phyloP scores from a whole-genome alignment of 176 grass and related monocot species.

The Stipa capillata region DNA sequence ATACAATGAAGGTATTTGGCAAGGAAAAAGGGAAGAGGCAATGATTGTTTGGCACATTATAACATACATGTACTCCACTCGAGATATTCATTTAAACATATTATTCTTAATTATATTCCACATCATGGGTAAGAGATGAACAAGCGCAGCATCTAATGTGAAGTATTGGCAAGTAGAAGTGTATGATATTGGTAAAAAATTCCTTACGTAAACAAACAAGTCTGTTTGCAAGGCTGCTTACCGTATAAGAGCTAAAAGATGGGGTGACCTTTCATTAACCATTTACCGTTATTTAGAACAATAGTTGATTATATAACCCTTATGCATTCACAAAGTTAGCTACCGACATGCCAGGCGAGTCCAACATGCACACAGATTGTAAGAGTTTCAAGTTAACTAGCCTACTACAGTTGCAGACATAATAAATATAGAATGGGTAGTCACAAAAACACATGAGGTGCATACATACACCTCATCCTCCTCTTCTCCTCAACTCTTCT shows the following conservation, averaged over 20 bases:
- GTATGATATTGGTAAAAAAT: too few relatives aligned
- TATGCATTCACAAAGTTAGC: background rate
- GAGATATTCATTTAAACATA: background rate
- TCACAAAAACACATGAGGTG: background rate
- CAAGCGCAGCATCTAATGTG: background rate
- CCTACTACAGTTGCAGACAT: background rate
- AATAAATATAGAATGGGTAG: background rate
- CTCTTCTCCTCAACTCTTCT: background rate
- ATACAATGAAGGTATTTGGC: background rate
- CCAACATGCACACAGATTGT: background rate
- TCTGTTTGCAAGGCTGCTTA: background rate
- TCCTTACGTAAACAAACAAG: too few relatives aligned
- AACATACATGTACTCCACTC: background rate
- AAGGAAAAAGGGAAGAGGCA: background rate
- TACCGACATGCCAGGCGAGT: background rate
- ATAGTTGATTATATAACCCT: background rate
- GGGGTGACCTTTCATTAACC: background rate
- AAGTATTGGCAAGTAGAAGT: background rate
- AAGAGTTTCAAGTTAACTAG: background rate
- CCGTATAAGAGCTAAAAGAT: background rate
- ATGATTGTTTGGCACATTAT: background rate
- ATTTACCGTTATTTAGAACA: background rate
- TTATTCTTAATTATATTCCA: background rate
- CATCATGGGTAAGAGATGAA: background rate
- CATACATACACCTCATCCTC: background rate